These are phyloP conservation scores for Schwanniomyces sp. DNA, from an alignment of 805 yeast species.

Conservation along the genomic window DNA sequence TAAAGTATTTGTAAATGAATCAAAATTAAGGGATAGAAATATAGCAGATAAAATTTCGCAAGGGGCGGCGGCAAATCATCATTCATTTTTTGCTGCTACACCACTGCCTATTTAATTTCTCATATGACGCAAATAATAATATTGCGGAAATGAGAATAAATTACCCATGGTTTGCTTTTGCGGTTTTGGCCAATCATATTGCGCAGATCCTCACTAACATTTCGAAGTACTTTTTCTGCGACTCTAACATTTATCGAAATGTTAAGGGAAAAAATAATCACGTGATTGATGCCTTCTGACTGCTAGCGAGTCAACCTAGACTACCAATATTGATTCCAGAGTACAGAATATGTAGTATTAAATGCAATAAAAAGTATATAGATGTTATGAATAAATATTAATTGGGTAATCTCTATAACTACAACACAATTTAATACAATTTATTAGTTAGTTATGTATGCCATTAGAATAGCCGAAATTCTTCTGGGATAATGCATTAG, in stretches of 20 bases:
- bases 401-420: neutral
- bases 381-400: neutral
- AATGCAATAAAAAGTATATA: neutral
- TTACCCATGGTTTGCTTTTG: neutral
- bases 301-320: too few relatives aligned
- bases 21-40: neutral
- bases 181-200: constrained; percentile 3
- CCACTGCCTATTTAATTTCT: neutral
- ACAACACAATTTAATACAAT: neutral
- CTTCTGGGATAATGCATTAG: neutral
- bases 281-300: too few relatives aligned
- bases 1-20: neutral
- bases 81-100: neutral
- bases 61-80: constrained; percentile 1
- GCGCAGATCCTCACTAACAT: neutral
- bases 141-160: constrained; percentile 3
- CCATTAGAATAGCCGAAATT: neutral
- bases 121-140: neutral
- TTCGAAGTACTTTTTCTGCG: too few relatives aligned
- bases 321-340: too few relatives aligned
- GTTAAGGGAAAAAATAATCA: neutral
- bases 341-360: neutral
- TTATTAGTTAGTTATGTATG: neutral
- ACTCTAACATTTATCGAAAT: too few relatives aligned
- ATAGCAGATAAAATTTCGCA: neutral